Evolutionary conservation across 2,329 filamentous ascomycete genomes (phyloP).

Genomic region (Bipolaris oryzae): DNA sequence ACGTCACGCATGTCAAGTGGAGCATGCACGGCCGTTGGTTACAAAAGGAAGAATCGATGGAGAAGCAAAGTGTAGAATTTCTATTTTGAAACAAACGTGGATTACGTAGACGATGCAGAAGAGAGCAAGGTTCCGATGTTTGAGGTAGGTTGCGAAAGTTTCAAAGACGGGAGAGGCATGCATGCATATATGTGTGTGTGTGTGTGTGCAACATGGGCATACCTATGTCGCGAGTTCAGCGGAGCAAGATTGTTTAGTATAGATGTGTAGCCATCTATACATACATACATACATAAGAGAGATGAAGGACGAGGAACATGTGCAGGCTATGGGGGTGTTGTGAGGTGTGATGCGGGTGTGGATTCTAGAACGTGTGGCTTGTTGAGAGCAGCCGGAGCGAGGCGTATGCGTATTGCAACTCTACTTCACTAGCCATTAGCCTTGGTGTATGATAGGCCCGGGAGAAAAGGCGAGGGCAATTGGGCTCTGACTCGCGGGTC

Average conservation of each 20-base stretch:
- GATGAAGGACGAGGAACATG: not conserved
- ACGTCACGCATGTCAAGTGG: not conserved
- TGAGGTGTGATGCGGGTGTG: not conserved
- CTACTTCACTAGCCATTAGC: not conserved
- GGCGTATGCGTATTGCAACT: no score
- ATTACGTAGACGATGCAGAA: not conserved
- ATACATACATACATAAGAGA: no score
- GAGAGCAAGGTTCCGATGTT: not conserved
- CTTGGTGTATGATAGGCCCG: not conserved
- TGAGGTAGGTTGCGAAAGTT: not conserved
- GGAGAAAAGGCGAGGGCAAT: not conserved
- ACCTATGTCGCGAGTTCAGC: no score
- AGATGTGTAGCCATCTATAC: no score
- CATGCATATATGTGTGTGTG: no score
- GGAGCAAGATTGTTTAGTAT: no score
- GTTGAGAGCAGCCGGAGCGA: constrained; percentile 26
- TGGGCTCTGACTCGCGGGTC: not conserved
- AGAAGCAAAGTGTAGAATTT: not conserved
- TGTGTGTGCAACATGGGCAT: not conserved
- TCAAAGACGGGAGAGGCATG: no score
- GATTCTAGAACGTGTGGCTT: not conserved
- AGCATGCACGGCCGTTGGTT: not conserved
- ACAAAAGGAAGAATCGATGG: not conserved
- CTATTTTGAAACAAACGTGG: no score
- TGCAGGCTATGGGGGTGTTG: not conserved